Evolutionary conservation across 495 filamentous ascomycete genomes (phyloP).

Genomic region (Hypoxylon crocopeplum): DNA sequence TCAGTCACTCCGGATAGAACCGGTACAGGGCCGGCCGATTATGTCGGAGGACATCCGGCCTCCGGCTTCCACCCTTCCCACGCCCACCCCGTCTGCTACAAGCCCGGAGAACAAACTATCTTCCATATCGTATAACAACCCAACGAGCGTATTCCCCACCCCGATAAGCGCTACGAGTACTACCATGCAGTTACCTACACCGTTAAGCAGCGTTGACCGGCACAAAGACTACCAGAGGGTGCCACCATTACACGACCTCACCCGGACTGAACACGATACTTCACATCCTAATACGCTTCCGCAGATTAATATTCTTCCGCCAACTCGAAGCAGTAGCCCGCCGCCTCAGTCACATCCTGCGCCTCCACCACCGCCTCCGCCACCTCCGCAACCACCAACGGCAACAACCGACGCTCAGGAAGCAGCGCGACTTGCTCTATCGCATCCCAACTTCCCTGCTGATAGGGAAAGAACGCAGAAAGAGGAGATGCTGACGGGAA

Average conservation of each 20-base stretch:
- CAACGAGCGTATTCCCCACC: constrained; percentile 57
- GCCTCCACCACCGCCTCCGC: constrained; percentile 40
- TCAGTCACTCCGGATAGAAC: constrained; percentile 61
- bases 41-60: constrained; percentile 57
- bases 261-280: constrained; percentile 54
- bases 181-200: constrained; percentile 54
- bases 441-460: constrained; percentile 55
- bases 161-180: constrained; percentile 59
- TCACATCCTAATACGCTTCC: constrained; percentile 43
- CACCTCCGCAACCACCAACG: constrained; percentile 36
- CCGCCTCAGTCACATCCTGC: constrained; percentile 40
- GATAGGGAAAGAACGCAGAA: constrained; percentile 71
- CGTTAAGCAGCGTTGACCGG: constrained; percentile 39
- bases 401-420: constrained; percentile 57
- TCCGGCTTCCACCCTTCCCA: constrained; percentile 53
- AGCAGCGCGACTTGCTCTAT: constrained; percentile 66
- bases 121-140: constrained; percentile 55
- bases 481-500: constrained; percentile 91
- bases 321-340: constrained; percentile 55
- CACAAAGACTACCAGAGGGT: constrained; percentile 61
- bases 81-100: constrained; percentile 53
- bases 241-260: constrained; percentile 61
- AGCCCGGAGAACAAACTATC: constrained; percentile 64
- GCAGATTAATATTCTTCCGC: constrained; percentile 54
- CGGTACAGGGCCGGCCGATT: constrained; percentile 58